Evolutionary conservation across 345 rosid genomes (phyloP).

Genomic region (Arabidopsis suecica): DNA sequence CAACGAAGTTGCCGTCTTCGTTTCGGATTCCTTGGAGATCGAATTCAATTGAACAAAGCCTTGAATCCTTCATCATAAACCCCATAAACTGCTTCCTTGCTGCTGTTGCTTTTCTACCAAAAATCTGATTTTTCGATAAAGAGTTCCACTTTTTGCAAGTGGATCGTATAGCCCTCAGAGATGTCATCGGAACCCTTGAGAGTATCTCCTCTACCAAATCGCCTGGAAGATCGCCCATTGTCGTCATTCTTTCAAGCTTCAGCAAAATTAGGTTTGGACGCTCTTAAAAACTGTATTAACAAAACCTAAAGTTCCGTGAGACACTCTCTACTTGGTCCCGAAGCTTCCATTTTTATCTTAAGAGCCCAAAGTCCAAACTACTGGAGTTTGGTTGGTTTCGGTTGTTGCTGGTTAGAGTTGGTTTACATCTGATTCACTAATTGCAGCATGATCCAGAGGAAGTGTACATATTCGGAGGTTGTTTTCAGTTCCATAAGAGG

Average conservation of each 20-base stretch:
- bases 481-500: too few species aligned
- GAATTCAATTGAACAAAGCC: not conserved
- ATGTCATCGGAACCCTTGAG: not conserved
- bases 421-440: too few species aligned
- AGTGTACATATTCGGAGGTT: too few species aligned
- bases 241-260: not conserved
- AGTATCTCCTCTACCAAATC: not conserved
- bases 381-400: too few species aligned
- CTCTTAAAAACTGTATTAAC: too few species aligned
- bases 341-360: too few species aligned
- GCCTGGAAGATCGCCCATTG: not conserved
- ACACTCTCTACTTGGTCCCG: too few species aligned
- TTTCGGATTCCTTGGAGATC: not conserved
- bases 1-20: not conserved
- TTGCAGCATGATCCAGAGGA: too few species aligned
- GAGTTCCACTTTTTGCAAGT: not conserved
- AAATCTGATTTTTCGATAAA: not conserved
- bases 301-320: too few species aligned
- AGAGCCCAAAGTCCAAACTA: too few species aligned
- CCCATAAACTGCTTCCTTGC: not conserved
- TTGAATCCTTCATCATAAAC: not conserved
- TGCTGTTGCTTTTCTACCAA: not conserved
- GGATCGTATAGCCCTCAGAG: not conserved
- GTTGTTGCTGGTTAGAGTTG: too few species aligned
- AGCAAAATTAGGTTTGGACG: too few species aligned